Percentiles rank a stretch among this genome's conserved stretches.
Evolutionary conservation across 1,139 yeast species (phyloP).

Genomic region (Hanseniaspora sp.): DNA sequence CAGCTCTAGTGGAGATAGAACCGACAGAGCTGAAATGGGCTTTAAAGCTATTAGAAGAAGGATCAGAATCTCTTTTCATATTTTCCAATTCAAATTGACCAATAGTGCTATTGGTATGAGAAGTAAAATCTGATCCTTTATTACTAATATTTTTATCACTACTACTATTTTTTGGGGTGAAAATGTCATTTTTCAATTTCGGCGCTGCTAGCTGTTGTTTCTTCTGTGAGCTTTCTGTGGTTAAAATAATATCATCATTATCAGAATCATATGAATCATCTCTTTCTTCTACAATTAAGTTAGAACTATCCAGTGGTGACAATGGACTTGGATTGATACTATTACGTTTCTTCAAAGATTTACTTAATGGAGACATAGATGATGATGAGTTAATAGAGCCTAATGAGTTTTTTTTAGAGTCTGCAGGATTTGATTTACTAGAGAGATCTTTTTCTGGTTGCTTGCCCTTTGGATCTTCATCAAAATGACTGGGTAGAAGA

Average conservation of each 20-base stretch:
- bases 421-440: neutral
- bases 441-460: neutral
- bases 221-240: neutral
- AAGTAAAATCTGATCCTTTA: too few relatives aligned
- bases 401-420: constrained; percentile 10
- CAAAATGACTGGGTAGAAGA: constrained; percentile 6
- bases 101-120: too few relatives aligned
- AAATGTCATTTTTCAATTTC: too few relatives aligned
- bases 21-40: neutral
- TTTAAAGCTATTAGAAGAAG: neutral
- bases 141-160: too few relatives aligned
- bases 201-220: neutral
- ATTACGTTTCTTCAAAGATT: neutral
- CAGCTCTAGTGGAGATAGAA: neutral
- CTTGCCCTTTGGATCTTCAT: neutral
- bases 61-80: neutral
- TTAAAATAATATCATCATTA: constrained; percentile 12
- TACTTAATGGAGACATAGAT: constrained; percentile 9
- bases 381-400: neutral
- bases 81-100: neutral
- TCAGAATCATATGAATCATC: constrained; percentile 15
- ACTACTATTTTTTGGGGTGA: too few relatives aligned
- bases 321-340: neutral
- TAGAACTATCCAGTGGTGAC: too few relatives aligned
- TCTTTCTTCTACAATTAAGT: constrained; percentile 2